phyloP scores from a whole-genome alignment of 2,329 filamentous ascomycete species.

The Monilinia polystroma region DNA sequence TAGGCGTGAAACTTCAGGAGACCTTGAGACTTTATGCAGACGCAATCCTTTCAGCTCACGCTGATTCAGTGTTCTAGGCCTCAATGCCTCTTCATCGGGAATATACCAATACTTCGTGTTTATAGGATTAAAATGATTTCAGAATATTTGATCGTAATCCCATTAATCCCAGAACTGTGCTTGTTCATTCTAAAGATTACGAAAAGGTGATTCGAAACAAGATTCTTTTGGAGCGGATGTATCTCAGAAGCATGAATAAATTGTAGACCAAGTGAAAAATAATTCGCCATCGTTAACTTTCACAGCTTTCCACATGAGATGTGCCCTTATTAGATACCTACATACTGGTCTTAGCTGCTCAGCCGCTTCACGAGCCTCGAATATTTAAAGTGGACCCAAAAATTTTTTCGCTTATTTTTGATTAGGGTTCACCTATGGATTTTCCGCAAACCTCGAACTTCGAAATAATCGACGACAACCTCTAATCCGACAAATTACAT shows the following conservation, averaged over 20 bases:
- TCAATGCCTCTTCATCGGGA: neutral
- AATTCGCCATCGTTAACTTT: neutral
- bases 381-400: constrained; percentile 3
- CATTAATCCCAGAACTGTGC: too few relatives aligned
- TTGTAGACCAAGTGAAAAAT: too few relatives aligned
- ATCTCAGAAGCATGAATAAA: neutral
- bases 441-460: constrained; percentile 26
- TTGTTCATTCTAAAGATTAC: neutral
- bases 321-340: neutral
- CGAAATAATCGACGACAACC: constrained; percentile 27
- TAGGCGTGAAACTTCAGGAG: constrained; percentile 2
- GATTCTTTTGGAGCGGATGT: neutral
- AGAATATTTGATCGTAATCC: neutral
- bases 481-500: constrained; percentile 27
- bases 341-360: neutral
- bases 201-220: neutral
- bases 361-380: neutral
- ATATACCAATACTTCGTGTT: constrained; percentile 13
- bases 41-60: neutral
- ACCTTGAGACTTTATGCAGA: constrained; percentile 3
- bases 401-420: constrained; percentile 34
- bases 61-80: neutral
- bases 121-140: constrained; percentile 5
- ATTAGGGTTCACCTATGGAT: constrained; percentile 36
- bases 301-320: neutral